Base-by-base conservation (phyloP, 2,329 filamentous ascomycete genomes). In the Botrytis galanthina region DNA sequence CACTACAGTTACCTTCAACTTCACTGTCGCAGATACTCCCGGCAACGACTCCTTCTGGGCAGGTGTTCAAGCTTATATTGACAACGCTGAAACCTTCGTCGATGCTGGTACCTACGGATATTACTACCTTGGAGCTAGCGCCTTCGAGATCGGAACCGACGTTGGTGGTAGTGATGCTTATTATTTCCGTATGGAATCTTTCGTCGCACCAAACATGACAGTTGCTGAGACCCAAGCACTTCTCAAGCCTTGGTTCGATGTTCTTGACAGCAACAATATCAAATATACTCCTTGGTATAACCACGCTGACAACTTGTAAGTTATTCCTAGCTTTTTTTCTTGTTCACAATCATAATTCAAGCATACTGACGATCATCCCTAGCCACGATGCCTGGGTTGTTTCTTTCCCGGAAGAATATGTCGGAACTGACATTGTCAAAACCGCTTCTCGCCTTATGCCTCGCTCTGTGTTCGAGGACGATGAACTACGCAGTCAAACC, bases 1-100 rank as follows among this genome's bases (percentile, higher is more conserved):
- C 0, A 77, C 80, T 1, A 80, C 82, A 8, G 80, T 84, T 0
- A 80, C 82, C 29, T 86, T 85, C n/a, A 81, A 86, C 1, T 81
- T 89, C 4, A 81, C 83, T 0, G 85, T 85, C 29, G 83, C 86
- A 70, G 81, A 86, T 8, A 83, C 82, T 0, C 79, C 82, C 4
- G 82, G 87, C 9, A 85, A 86, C 0, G 79, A 81, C 0, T 80
- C 88, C 0, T 84, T 85, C n/a, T 86, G 87, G 68, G 82, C 83
- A 0, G 88, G 87, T 8, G 81, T 88, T 8, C 85, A 86, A 22
- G 85, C 86, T 1, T 88, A 86, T 77, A 84, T 85, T 37, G 78
- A 80, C 37, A 80, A 89, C 39, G 82, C 83, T 3, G 80, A 81
- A 0, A 84, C 84, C 0, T 81, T 84, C 14, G 81, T 81, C 75